Evolutionary conservation across 495 filamentous ascomycete species (phyloP).

Genomic region (Aspergillus heteromorphus): DNA sequence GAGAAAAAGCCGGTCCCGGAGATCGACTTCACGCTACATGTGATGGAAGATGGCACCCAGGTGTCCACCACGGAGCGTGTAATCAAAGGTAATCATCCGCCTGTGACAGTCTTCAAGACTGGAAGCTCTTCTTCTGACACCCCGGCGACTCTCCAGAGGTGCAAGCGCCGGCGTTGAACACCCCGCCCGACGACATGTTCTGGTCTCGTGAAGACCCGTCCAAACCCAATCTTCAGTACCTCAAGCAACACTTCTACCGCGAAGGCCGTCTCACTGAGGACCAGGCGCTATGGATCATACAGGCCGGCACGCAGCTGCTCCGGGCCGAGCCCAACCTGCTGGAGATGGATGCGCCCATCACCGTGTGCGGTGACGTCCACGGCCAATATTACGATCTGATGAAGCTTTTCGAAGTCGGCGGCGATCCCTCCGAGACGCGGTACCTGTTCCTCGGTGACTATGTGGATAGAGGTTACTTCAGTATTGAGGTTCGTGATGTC

Average conservation of each 20-base stretch:
- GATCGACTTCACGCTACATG: slow-evolving; percentile 97
- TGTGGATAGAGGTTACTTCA: slow-evolving; percentile 96
- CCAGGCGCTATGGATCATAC: slow-evolving; percentile 93
- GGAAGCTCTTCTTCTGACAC: slow-evolving; percentile 8
- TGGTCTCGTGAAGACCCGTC: slow-evolving; percentile 70
- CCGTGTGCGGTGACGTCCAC: slow-evolving; percentile 98
- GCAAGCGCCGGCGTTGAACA: slow-evolving; percentile 90
- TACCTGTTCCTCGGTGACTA: slow-evolving; percentile 98
- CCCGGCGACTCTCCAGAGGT: slow-evolving; percentile 57
- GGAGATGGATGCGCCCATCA: slow-evolving; percentile 99
- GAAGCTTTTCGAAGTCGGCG: slow-evolving; percentile 98
- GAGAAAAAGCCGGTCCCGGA: slow-evolving; percentile 93
- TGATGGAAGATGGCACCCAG: slow-evolving; percentile 93
- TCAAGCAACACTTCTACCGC: slow-evolving; percentile 97
- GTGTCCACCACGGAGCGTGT: slow-evolving; percentile 94
- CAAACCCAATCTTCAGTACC: slow-evolving; percentile 88
- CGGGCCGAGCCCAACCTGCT: slow-evolving; percentile 87
- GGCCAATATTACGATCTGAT: slow-evolving; percentile 99
- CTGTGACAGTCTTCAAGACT: background rate
- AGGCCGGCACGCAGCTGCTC: slow-evolving; percentile 75
- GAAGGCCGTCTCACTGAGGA: slow-evolving; percentile 96
- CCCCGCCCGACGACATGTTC: slow-evolving; percentile 79
- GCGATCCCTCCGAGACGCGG: slow-evolving; percentile 90
- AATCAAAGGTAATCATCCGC: slow-evolving; percentile 72
- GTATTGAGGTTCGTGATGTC: slow-evolving; percentile 67